Base-by-base conservation (phyloP, 306 rosid genomes). In the Cucumis sativus region DNA sequence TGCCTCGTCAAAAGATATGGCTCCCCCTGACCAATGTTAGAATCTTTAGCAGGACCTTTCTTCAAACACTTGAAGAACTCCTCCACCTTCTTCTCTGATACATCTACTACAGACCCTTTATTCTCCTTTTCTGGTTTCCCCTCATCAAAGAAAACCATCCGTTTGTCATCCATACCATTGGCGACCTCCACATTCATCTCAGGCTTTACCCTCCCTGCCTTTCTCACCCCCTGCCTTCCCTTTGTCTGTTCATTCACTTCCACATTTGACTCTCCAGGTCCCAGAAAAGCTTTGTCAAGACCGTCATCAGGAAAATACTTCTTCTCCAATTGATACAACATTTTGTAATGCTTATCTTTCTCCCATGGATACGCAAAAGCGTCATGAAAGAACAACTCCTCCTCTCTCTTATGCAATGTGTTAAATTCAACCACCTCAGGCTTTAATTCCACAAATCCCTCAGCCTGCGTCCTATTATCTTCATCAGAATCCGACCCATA, bases 241-340 rank as follows among this genome's bases (percentile, higher is more conserved):
- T 77, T 84, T 21, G 58, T 58, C 70, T 78, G 76, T 18, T 1
- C 55, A 70, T 80, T 79, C 13, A 2, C 58, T 64, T 75, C 74
- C 37, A 37, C 62, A 49, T 57, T 87, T 0, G 90, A 51, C 62
- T 89, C 82, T 16, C 98, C 98, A 0, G 97, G 92, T 85, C 91
- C 86, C 55, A 94, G 87, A 76, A 94, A 94, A 0, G 98, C 98
- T 55, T 94, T 92, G 64, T 94, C 97, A 2, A 94, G 89, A 62
- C 92, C 82, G 28, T 92, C 95, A 2, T 90, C 88, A 17, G 98
- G 98, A 54, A 86, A 94, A 68, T 86, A 94, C 80, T 94, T 94
- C 78, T 90, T 94, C 91, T 94, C 98, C 78, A 94, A 80, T 83
- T 89, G 96, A 78, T 94, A 89, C 58, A 94, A 95, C 98, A 94